Conservation (phyloP, 495 filamentous ascomycete species). For the Filosporella fistucella region DNA sequence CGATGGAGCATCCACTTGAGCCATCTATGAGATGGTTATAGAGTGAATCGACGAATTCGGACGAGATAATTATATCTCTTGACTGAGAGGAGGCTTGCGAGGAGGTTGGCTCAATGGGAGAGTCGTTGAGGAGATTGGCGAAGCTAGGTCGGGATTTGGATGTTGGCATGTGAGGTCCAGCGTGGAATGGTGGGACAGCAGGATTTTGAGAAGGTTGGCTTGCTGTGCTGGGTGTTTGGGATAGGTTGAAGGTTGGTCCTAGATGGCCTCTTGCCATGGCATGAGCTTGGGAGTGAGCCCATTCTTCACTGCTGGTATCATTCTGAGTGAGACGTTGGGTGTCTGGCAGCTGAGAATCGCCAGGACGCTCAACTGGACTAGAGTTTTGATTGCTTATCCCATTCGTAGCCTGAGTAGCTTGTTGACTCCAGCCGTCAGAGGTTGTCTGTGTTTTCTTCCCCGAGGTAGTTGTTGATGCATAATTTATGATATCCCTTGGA, state of each 20-base stretch:
- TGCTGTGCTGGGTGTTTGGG: conserved; percentile 21
- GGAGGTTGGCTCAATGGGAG: conserved; percentile 32
- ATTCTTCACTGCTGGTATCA: conserved; percentile 27
- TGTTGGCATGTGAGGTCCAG: conserved; percentile 25
- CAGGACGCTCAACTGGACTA: conserved; percentile 14
- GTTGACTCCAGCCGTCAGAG: conserved; percentile 42
- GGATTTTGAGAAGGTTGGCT: conserved; percentile 24
- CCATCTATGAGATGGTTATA: conserved; percentile 53
- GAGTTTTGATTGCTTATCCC: conserved; percentile 35
- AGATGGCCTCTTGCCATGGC: conserved; percentile 38
- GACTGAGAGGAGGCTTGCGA: conserved; percentile 31
- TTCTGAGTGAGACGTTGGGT: conserved; percentile 38
- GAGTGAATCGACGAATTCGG: conserved; percentile 46
- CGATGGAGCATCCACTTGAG: conserved; percentile 77
- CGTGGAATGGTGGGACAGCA: conserved; percentile 39
- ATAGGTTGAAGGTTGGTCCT: conserved; percentile 9
- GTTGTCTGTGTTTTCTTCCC: conserved; percentile 62
- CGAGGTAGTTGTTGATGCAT: conserved; percentile 84
- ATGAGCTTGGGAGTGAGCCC: conserved; percentile 47
- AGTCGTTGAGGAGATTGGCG: conserved; percentile 41
- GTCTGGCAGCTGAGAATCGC: conserved; percentile 51
- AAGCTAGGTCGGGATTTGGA: conserved; percentile 20
- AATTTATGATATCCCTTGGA: conserved; percentile 70
- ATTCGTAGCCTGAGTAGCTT: conserved; percentile 65
- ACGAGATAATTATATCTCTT: conserved; percentile 56